Percentiles rank a stretch among this genome's conserved stretches.
These are phyloP conservation scores for Silene coronaria DNA, from an alignment of 179 eudicot genomes.

Conservation along the genomic window DNA sequence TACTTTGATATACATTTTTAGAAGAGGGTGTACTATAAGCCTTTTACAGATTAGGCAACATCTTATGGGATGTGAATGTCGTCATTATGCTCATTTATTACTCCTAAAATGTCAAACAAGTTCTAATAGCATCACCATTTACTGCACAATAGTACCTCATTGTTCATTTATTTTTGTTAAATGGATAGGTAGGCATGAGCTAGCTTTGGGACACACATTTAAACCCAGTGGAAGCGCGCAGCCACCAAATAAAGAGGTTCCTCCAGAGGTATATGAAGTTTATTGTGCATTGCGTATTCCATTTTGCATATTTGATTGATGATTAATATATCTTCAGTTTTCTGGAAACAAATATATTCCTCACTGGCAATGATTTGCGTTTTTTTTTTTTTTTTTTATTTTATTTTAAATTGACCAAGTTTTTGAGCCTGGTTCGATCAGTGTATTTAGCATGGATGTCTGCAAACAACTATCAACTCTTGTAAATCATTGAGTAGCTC, in stretches of 20 bases:
- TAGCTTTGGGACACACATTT: constrained; percentile 76
- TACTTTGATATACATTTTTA: background rate
- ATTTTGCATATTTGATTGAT: background rate
- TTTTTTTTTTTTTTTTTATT: no score
- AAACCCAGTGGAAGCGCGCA: constrained; percentile 34
- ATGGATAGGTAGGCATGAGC: constrained; percentile 71
- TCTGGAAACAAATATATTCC: background rate
- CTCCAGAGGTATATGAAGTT: constrained; percentile 56
- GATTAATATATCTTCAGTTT: background rate
- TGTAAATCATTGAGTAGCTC: constrained; percentile 3
- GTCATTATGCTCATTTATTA: background rate
- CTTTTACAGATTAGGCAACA: background rate
- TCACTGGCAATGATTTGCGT: background rate
- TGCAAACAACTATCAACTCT: background rate
- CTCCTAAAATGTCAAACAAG: background rate
- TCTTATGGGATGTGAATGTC: background rate
- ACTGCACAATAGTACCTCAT: background rate
- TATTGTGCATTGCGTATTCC: constrained; percentile 9
- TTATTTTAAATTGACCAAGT: background rate
- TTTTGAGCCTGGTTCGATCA: background rate
- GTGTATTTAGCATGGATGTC: background rate
- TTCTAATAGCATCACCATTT: background rate
- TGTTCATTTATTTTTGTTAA: constrained; percentile 16
- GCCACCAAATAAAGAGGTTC: constrained; percentile 73
- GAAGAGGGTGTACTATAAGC: background rate